Evolutionary conservation across 2,329 filamentous ascomycete genomes (phyloP), one percentile per base, ranked within the genome.

Genomic region (Dothideomycetes sp.): DNA sequence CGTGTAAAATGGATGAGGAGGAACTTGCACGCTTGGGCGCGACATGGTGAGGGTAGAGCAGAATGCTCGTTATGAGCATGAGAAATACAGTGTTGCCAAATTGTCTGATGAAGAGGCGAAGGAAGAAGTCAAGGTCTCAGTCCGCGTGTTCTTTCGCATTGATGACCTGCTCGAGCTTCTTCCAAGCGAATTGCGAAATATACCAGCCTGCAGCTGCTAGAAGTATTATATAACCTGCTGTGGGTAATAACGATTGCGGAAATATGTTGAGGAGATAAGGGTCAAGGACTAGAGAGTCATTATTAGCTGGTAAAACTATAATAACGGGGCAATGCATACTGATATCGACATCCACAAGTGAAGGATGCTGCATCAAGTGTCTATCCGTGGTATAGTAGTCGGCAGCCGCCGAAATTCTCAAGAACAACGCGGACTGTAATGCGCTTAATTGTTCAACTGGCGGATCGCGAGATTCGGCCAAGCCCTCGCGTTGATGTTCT

Each of bases 281-380:
- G 59, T 96, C 91, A 17, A 98, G 74, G 52, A 95, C 83, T 59
- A n/a, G n/a, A n/a, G n/a, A n/a, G n/a, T n/a, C n/a, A n/a, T n/a
- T n/a, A n/a, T n/a, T n/a, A n/a, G n/a, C n/a, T n/a, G n/a, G n/a
- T n/a, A n/a, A n/a, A n/a, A n/a, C n/a, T n/a, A n/a, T n/a, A n/a
- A n/a, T n/a, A n/a, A n/a, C n/a, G n/a, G n/a, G n/a, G n/a, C 31
- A 5, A 33, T 11, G 44, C 62, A 42, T 54, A 69, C 65, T 79
- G 41, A 81, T 62, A 52, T 98, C 89, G 37, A 81, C 81, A 38
- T 77, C 66, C 3, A 96, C 86, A 0, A 78, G 75, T 2, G 80
- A 79, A 11, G 84, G 81, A 45, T 70, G 53, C 36, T 66, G 61
- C 89, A 96, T 96, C 52, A 94, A 71, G 2, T 71, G 71, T 45